Percentiles rank a stretch among this genome's conserved stretches.
These are phyloP conservation scores for Didymella pinodella DNA, from an alignment of 2,329 filamentous ascomycete genomes.

Conservation along the genomic window DNA sequence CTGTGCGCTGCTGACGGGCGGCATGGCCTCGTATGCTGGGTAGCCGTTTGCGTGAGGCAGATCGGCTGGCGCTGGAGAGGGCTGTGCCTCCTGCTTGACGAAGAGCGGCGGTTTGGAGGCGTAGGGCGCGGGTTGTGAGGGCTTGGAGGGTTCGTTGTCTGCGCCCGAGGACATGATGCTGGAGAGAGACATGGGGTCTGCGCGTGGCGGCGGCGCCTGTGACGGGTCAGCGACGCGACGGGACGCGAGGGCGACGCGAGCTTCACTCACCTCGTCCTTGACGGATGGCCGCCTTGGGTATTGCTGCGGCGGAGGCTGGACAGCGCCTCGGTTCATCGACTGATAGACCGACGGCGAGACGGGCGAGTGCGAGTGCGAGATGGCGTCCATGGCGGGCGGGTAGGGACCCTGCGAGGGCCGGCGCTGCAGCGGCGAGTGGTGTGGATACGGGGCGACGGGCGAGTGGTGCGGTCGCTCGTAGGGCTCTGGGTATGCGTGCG, in stretches of 20 bases:
- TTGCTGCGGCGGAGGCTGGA: slow-evolving; percentile 46
- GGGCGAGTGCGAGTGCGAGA: slow-evolving; percentile 50
- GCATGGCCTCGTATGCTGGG: slow-evolving; percentile 36
- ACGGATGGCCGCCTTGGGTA: slow-evolving; percentile 44
- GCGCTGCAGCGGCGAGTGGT: slow-evolving; percentile 50
- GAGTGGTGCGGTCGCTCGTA: slow-evolving; percentile 52
- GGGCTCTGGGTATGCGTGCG: slow-evolving; percentile 47
- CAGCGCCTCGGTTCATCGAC: slow-evolving; percentile 44
- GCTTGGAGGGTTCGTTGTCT: slow-evolving; percentile 70
- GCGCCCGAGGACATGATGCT: slow-evolving; percentile 89
- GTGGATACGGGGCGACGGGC: slow-evolving; percentile 44
- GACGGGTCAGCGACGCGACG: slow-evolving; percentile 29
- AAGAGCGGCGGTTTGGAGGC: slow-evolving; percentile 40
- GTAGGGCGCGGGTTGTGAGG: slow-evolving; percentile 45
- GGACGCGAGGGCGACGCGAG: slow-evolving; percentile 7
- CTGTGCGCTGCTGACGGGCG: slow-evolving; percentile 30
- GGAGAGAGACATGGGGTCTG: slow-evolving; percentile 93
- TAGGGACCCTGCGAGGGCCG: slow-evolving; percentile 48
- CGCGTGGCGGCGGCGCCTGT: slow-evolving; percentile 69
- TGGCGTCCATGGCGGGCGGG: slow-evolving; percentile 44
- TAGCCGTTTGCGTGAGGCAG: slow-evolving; percentile 32
- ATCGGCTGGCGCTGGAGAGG: slow-evolving; percentile 42
- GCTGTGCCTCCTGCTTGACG: slow-evolving; percentile 47
- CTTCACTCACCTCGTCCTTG: slow-evolving; percentile 47
- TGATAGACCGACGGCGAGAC: slow-evolving; percentile 49